Base-by-base conservation (phyloP, 2,329 filamentous ascomycete species). In the Fusarium sp. region DNA sequence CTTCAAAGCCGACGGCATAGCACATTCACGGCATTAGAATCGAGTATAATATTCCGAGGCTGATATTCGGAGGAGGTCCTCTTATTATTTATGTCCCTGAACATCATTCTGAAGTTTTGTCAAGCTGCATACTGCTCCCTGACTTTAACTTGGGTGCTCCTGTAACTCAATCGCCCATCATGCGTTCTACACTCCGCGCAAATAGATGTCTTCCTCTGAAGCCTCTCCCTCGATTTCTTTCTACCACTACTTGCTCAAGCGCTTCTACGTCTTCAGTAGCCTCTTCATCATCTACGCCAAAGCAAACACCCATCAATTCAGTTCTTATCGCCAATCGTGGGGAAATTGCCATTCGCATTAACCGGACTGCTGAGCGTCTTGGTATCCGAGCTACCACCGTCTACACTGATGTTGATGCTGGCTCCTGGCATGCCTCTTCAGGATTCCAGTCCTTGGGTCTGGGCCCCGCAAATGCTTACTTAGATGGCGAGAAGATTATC, bases 301-400 rank as follows among this genome's bases (percentile, higher is more conserved):
- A 76, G 57, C 67, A 75, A 15, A 85, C 83, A 16, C 86, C 88
- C 30, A 88, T 91, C 72, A 90, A 89, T 58, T 97, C 94, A 11
- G 92, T 98, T 44, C 87, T 99, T 25, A 98, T 99, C 78, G 96
- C 96, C 57, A 99, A 99, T 80, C 91, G 96, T 74, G 96, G 96
- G 75, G 96, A 99, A 82, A 99, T 99, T 75, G 96, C 96, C 52
- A 86, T 99, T 78, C 92, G 96, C 73, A 96, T 99, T 72, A 92
- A 94, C 72, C 89, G 91, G 72, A 99, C 96, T 24, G 96, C 96
- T 34, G 87, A 92, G 53, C 89, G 92, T 69, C 92, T 97, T 78
- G 95, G 96, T 62, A 97, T 99, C 77, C 90, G 91, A 67, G 97
- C 95, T 20, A 98, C 95, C 1, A 98, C 95, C 0, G 87, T 99